Conservation (phyloP, 495 filamentous ascomycete species). For the Lophium mytilinum region DNA sequence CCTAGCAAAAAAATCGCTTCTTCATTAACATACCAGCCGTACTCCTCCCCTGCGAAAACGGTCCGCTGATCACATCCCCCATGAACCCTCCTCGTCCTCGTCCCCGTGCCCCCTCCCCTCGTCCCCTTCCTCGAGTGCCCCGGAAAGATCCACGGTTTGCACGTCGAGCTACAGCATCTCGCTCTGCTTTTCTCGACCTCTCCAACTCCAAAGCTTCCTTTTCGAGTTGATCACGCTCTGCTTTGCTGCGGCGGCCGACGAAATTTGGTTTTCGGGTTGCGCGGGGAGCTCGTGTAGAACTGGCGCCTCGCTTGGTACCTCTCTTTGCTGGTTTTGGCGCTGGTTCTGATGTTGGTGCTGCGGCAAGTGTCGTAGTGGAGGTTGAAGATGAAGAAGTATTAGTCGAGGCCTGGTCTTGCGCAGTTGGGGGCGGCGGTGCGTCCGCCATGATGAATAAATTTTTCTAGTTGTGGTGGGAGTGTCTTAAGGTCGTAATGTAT, state of each 20-base stretch:
- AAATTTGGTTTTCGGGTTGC: conserved; percentile 8
- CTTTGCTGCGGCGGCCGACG: conserved; percentile 23
- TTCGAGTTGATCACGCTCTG: conserved; percentile 23
- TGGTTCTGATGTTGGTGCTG: no score
- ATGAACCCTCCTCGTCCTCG: conserved; percentile 15
- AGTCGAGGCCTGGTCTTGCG: no score
- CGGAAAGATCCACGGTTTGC: neutral
- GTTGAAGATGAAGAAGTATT: no score
- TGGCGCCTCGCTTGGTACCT: no score
- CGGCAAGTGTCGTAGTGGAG: no score
- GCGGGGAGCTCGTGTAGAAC: no score
- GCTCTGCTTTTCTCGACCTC: conserved; percentile 13
- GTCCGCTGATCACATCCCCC: conserved; percentile 18
- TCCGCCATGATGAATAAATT: no score
- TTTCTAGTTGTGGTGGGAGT: no score
- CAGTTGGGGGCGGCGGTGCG: no score
- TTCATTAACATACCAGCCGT: conserved; percentile 6
- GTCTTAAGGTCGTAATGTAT: no score
- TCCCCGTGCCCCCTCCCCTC: conserved; percentile 7
- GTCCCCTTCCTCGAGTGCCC: conserved; percentile 9
- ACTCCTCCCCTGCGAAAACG: conserved; percentile 27
- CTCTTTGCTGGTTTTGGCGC: no score
- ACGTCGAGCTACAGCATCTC: neutral
- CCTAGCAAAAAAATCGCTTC: neutral
- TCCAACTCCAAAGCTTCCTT: conserved; percentile 18